These are phyloP conservation scores for Solanum etuberosum DNA, from an alignment of 257 asterid species.

Conservation along the genomic window DNA sequence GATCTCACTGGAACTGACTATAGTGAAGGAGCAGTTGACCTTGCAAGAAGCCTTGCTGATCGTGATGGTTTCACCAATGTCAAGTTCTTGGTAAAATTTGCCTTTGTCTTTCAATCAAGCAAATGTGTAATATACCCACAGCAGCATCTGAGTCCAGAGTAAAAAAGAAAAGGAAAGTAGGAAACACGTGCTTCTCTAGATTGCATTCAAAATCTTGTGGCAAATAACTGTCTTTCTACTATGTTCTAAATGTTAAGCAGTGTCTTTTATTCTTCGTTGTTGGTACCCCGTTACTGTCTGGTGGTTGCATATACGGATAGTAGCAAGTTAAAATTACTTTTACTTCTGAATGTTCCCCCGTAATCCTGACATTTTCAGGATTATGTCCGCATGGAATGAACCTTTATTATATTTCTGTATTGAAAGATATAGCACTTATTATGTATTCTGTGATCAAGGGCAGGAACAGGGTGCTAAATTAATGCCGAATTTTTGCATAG, in stretches of 20 bases:
- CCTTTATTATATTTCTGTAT: not conserved
- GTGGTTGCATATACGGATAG: not conserved
- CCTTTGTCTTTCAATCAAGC: not conserved
- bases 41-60: constrained; percentile 72
- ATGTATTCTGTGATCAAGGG: not conserved
- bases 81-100: constrained; percentile 55
- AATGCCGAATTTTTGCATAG: not conserved
- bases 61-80: constrained; percentile 80
- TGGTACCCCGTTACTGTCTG: not conserved
- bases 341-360: not conserved
- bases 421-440: not conserved
- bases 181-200: not conserved
- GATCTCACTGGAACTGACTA: constrained; percentile 97
- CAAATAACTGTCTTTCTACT: not conserved
- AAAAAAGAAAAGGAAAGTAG: not conserved
- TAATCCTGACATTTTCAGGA: not conserved
- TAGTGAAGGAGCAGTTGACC: constrained; percentile 87
- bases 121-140: not conserved
- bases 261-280: not conserved
- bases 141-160: not conserved
- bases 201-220: not conserved
- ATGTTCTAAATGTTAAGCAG: not conserved
- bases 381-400: not conserved
- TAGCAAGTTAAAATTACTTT: not conserved
- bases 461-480: not conserved